phyloP scores from a whole-genome alignment of 2,329 filamentous ascomycete genomes.

The Westerdykella aurantiaca region DNA sequence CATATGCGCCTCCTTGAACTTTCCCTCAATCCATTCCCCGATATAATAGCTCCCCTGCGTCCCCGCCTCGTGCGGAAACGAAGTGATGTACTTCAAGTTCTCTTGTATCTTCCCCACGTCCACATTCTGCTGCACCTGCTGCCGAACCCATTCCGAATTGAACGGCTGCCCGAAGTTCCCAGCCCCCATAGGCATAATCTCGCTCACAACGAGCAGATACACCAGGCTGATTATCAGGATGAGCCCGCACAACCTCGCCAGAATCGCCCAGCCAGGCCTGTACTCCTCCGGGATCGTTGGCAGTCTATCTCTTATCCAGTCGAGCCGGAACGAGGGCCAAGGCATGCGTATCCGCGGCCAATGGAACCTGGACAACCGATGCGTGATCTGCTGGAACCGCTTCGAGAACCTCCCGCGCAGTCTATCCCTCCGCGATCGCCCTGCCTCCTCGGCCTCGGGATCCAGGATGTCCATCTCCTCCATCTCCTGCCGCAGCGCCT shows the following conservation, averaged over 20 bases:
- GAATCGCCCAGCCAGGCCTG: constrained; percentile 55
- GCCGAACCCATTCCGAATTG: constrained; percentile 74
- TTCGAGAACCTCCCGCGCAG: constrained; percentile 47
- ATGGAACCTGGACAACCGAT: constrained; percentile 53
- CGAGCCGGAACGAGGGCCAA: constrained; percentile 23
- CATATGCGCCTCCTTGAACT: constrained; percentile 66
- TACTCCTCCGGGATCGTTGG: constrained; percentile 45
- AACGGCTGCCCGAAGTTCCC: constrained; percentile 60
- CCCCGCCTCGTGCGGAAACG: constrained; percentile 87
- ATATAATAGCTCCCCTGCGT: constrained; percentile 86
- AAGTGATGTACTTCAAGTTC: constrained; percentile 70
- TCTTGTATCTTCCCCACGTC: constrained; percentile 59
- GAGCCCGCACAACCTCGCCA: constrained; percentile 69
- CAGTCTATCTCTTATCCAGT: constrained; percentile 30
- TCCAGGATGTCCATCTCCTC: constrained; percentile 57
- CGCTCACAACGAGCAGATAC: constrained; percentile 80
- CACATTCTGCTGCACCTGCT: constrained; percentile 67
- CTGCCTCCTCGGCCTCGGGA: constrained; percentile 30
- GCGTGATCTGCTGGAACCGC: constrained; percentile 51
- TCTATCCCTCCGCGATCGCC: constrained; percentile 22
- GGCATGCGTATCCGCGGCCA: constrained; percentile 41
- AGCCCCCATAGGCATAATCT: constrained; percentile 66
- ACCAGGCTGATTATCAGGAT: constrained; percentile 70
- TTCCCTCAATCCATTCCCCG: constrained; percentile 74
- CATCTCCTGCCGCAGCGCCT: constrained; percentile 71